phyloP scores from a whole-genome alignment of 2,329 filamentous ascomycete species.

The Trichoderma sp. region DNA sequence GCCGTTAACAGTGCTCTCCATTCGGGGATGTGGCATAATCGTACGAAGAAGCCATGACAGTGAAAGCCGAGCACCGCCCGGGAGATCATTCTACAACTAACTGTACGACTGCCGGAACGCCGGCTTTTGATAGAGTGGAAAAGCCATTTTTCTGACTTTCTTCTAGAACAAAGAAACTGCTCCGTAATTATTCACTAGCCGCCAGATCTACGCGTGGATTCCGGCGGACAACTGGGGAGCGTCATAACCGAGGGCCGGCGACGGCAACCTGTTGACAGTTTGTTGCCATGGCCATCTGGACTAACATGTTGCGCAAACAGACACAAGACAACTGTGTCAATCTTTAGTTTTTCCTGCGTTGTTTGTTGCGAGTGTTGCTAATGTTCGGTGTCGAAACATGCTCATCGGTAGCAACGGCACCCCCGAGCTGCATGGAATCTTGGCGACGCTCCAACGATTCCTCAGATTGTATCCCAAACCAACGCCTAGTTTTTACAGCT shows the following conservation, averaged over 20 bases:
- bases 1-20: neutral
- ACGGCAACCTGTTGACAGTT: neutral
- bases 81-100: neutral
- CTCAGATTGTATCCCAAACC: no score
- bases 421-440: neutral
- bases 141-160: neutral
- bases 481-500: neutral
- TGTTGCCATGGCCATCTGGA: neutral
- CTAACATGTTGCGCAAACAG: neutral
- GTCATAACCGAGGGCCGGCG: neutral
- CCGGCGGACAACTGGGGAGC: neutral
- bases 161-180: neutral
- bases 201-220: neutral
- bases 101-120: neutral
- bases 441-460: neutral
- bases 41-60: neutral
- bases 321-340: neutral
- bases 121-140: constrained; percentile 3
- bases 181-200: neutral
- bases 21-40: neutral
- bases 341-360: neutral
- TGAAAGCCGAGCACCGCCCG: constrained; percentile 1
- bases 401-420: neutral
- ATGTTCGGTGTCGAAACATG: neutral
- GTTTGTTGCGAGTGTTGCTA: neutral